phyloP scores from a whole-genome alignment of 352 stramenopile species.

The Phytopythium aichiense region DNA sequence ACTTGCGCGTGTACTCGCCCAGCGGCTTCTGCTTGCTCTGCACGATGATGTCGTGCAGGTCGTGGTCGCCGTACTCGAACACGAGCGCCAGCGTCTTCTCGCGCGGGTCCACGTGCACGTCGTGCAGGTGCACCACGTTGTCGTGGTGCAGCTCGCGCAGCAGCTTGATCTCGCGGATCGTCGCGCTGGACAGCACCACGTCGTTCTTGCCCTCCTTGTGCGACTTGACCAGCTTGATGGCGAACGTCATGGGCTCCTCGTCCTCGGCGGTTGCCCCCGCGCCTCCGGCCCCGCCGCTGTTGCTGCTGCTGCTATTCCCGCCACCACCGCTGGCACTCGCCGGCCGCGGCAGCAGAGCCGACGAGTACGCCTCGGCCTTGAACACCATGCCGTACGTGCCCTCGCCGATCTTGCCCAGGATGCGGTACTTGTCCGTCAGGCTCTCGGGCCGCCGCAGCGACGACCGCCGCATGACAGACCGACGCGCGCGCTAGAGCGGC shows the following conservation, averaged over 20 bases:
- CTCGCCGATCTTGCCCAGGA: conserved; percentile 85
- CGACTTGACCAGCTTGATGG: conserved; percentile 87
- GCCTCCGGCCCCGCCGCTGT: conserved; percentile 5
- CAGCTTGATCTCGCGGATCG: conserved; percentile 88
- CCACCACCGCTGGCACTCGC: conserved; percentile 7
- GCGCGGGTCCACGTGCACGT: conserved; percentile 82
- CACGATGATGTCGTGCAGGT: conserved; percentile 87
- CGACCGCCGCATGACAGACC: conserved; percentile 44
- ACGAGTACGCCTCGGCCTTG: conserved; percentile 73
- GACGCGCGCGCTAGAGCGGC: not conserved
- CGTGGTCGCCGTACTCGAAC: conserved; percentile 89
- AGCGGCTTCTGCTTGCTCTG: conserved; percentile 87
- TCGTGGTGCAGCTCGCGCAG: conserved; percentile 85
- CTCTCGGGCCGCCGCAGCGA: conserved; percentile 60
- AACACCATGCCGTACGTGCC: conserved; percentile 90
- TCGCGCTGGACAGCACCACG: conserved; percentile 84
- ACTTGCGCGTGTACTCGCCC: conserved; percentile 90
- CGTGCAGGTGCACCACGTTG: conserved; percentile 84
- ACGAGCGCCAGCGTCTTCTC: conserved; percentile 84
- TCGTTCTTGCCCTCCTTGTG: conserved; percentile 90
- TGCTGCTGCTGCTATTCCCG: not conserved
- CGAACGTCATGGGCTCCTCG: conserved; percentile 80
- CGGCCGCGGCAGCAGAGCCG: conserved; percentile 34
- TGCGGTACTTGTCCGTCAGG: conserved; percentile 81
- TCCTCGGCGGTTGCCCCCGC: conserved; percentile 27